These are phyloP conservation scores for Phlyctochytrium bullatum DNA, from an alignment of 192 early-diverging fungal genomes.

Conservation along the genomic window DNA sequence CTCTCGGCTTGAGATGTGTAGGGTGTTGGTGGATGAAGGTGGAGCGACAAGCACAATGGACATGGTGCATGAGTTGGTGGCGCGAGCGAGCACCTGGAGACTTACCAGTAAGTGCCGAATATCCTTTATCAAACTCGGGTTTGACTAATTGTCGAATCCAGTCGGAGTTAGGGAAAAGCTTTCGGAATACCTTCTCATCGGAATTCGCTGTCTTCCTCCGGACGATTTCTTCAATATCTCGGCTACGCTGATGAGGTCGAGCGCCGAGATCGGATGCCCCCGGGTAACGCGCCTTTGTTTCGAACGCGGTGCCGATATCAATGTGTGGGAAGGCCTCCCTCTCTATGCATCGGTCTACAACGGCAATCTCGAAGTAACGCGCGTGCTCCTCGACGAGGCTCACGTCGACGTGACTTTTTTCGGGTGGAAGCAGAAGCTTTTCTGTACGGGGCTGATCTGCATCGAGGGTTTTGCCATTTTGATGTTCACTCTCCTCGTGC, in stretches of 20 bases:
- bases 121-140: background rate
- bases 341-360: conserved; percentile 32
- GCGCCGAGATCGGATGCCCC: conserved; percentile 12
- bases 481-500: conserved; percentile 28
- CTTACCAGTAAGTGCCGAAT: conserved; percentile 2
- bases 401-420: conserved; percentile 16
- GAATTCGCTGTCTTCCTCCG: conserved; percentile 12
- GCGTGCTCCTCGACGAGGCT: conserved; percentile 13
- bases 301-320: conserved; percentile 22
- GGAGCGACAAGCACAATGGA: conserved; percentile 4
- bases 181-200: conserved; percentile 6
- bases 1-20: conserved; percentile 19
- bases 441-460: conserved; percentile 24
- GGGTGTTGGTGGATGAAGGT: conserved; percentile 12
- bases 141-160: conserved; percentile 1
- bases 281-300: conserved; percentile 4
- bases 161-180: background rate
- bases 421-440: conserved; percentile 17
- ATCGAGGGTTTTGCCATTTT: conserved; percentile 32
- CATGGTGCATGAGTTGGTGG: conserved; percentile 23
- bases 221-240: conserved; percentile 14
- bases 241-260: conserved; percentile 7
- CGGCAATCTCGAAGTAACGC: conserved; percentile 33
- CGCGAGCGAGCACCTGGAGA: conserved; percentile 25
- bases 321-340: conserved; percentile 33